Evolutionary conservation across 768 basidiomycete genomes (phyloP).

Genomic region (Auricularia sp.): DNA sequence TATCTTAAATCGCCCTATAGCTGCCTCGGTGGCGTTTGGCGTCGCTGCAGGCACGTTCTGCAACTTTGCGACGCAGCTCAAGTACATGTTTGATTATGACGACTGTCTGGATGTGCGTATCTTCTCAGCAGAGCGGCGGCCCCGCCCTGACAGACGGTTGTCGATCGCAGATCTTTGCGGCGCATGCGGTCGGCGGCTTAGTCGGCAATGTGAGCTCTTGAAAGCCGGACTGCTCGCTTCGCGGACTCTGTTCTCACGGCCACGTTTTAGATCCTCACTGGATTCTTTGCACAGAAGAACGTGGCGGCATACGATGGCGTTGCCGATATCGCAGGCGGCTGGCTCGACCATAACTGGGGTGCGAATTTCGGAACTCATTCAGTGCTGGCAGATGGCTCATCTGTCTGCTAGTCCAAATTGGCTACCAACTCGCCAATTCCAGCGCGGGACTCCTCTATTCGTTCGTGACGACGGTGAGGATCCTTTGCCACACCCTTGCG

Average conservation of each 20-base stretch:
- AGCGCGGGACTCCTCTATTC: slow-evolving; percentile 45
- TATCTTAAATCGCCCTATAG: background rate
- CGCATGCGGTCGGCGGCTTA: slow-evolving; percentile 80
- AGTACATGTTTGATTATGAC: slow-evolving; percentile 60
- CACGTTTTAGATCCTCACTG: slow-evolving; percentile 45
- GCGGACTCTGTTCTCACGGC: background rate
- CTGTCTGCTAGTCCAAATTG: slow-evolving; percentile 47
- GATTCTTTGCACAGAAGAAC: slow-evolving; percentile 56
- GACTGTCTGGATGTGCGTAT: slow-evolving; percentile 70
- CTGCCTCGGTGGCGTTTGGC: slow-evolving; percentile 31
- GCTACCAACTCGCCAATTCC: slow-evolving; percentile 62
- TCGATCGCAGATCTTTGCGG: slow-evolving; percentile 44
- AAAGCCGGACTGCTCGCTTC: background rate
- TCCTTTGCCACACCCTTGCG: background rate
- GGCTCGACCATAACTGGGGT: slow-evolving; percentile 59
- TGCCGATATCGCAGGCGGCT: slow-evolving; percentile 45
- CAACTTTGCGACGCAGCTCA: slow-evolving; percentile 79
- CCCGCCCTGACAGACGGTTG: background rate
- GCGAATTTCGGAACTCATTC: background rate
- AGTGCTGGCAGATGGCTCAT: background rate
- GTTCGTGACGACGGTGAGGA: slow-evolving; percentile 9
- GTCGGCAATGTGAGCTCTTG: slow-evolving; percentile 32
- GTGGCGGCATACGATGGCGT: slow-evolving; percentile 63
- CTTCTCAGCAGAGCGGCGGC: too few species aligned
- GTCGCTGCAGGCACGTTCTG: slow-evolving; percentile 58